Evolutionary conservation across 768 basidiomycete species (phyloP).

Genomic region (Suillus paluster): DNA sequence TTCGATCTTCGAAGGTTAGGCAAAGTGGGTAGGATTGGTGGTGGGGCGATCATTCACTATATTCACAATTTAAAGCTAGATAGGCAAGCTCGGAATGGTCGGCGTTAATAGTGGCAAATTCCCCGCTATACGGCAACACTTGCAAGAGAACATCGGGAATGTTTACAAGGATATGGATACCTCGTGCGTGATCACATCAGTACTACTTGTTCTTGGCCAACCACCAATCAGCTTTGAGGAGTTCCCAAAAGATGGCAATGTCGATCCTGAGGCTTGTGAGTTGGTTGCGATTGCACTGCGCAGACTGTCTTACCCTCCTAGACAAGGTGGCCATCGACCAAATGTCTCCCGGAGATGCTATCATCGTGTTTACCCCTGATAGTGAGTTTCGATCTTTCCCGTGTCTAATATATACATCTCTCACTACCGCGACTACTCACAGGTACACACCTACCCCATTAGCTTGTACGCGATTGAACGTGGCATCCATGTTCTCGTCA

Average conservation of each 20-base stretch:
- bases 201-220: not conserved
- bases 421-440: slow-evolving; percentile 2
- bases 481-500: slow-evolving; percentile 87
- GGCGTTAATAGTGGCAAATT: slow-evolving; percentile 90
- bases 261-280: slow-evolving; percentile 85
- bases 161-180: slow-evolving; percentile 90
- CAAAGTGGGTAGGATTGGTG: slow-evolving; percentile 52
- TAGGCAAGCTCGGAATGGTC: slow-evolving; percentile 82
- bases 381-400: slow-evolving; percentile 47
- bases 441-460: slow-evolving; percentile 87
- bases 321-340: slow-evolving; percentile 83
- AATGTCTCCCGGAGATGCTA: slow-evolving; percentile 82
- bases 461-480: slow-evolving; percentile 85
- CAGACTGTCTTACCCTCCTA: slow-evolving; percentile 34
- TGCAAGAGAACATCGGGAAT: slow-evolving; percentile 79
- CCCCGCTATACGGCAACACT: slow-evolving; percentile 81
- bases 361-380: slow-evolving; percentile 93
- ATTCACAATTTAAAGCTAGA: slow-evolving; percentile 41
- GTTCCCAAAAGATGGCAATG: slow-evolving; percentile 70
- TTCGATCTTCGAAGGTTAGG: slow-evolving; percentile 87
- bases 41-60: slow-evolving; percentile 4
- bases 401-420: not conserved
- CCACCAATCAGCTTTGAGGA: slow-evolving; percentile 63
- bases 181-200: slow-evolving; percentile 50
- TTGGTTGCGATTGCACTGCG: slow-evolving; percentile 14